These are phyloP conservation scores for Penicillium aurantiogriseum DNA, from an alignment of 2,329 filamentous ascomycete genomes.

Conservation along the genomic window DNA sequence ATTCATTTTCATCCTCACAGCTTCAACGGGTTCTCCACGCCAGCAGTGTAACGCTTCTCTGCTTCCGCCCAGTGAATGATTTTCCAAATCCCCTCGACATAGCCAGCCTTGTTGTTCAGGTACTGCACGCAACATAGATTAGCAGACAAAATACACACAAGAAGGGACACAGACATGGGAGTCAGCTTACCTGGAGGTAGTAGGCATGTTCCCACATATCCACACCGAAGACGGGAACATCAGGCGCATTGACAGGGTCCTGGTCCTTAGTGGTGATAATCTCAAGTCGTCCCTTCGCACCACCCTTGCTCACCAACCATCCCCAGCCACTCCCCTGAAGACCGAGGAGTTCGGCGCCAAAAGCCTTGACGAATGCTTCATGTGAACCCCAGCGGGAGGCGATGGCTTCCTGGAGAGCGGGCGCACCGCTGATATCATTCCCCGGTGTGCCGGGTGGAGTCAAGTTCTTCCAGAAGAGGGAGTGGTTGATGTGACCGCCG, in stretches of 20 bases:
- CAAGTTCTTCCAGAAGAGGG: conserved; percentile 87
- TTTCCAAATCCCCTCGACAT: conserved; percentile 87
- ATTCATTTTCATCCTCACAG: conserved; percentile 12
- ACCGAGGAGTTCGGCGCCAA: conserved; percentile 63
- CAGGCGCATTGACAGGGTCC: conserved; percentile 73
- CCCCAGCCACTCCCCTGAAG: conserved; percentile 87
- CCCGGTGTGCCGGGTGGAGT: conserved; percentile 59
- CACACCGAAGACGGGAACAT: conserved; percentile 73
- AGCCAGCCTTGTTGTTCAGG: conserved; percentile 89
- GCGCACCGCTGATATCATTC: conserved; percentile 54
- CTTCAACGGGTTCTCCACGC: conserved; percentile 30
- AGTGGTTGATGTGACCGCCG: conserved; percentile 91
- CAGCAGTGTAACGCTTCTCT: conserved; percentile 59
- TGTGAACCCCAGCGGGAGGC: conserved; percentile 66
- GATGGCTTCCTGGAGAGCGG: conserved; percentile 62
- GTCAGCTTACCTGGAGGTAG: conserved; percentile 66
- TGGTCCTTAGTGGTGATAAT: conserved; percentile 85
- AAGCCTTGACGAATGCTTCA: conserved; percentile 63
- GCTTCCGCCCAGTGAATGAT: conserved; percentile 91
- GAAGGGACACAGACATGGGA: background rate
- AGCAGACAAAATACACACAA: background rate
- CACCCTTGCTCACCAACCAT: conserved; percentile 71
- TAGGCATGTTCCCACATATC: conserved; percentile 97
- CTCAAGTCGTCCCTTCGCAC: conserved; percentile 58
- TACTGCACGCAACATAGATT: conserved; percentile 55